Conservation (phyloP, 2,329 filamentous ascomycete species). For the Xylaria polymorpha region DNA sequence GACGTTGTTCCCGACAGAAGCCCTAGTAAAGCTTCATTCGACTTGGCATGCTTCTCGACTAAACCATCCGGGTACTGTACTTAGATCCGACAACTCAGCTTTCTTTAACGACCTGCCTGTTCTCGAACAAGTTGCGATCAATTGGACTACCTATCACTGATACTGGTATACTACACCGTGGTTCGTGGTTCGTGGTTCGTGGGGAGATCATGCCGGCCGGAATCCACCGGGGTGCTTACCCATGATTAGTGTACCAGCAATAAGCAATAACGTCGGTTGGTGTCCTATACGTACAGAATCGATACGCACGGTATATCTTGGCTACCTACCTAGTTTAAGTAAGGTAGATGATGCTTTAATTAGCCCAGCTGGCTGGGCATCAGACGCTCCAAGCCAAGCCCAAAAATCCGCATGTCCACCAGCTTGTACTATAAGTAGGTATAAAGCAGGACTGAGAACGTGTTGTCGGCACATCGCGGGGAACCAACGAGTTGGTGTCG, state of each 20-base stretch:
- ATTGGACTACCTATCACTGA: not conserved
- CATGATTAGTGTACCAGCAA: slow-evolving; percentile 28
- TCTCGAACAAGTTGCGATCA: not conserved
- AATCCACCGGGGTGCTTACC: slow-evolving; percentile 12
- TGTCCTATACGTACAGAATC: not conserved
- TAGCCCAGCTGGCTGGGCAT: slow-evolving; percentile 2
- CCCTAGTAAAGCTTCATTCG: slow-evolving; percentile 9
- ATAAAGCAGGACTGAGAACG: slow-evolving; percentile 7
- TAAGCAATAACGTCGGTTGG: slow-evolving; percentile 2
- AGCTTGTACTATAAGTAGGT: not conserved
- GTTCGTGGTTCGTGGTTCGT: slow-evolving; percentile 1
- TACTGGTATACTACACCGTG: too few species aligned
- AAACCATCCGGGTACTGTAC: not conserved
- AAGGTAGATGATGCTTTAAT: slow-evolving; percentile 12
- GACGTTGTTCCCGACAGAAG: not conserved
- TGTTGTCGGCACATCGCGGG: not conserved
- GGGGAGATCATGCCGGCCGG: slow-evolving; percentile 25
- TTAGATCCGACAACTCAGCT: not conserved
- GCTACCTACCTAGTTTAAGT: slow-evolving; percentile 8
- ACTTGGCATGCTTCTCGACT: slow-evolving; percentile 1
- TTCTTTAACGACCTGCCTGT: not conserved
- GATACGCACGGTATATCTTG: slow-evolving; percentile 9
- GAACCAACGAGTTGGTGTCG: slow-evolving; percentile 4
- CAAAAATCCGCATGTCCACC: not conserved
- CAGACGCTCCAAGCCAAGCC: slow-evolving; percentile 1